These are phyloP conservation scores for Chamaenerion angustifolium DNA, from an alignment of 345 rosid species.

Conservation along the genomic window DNA sequence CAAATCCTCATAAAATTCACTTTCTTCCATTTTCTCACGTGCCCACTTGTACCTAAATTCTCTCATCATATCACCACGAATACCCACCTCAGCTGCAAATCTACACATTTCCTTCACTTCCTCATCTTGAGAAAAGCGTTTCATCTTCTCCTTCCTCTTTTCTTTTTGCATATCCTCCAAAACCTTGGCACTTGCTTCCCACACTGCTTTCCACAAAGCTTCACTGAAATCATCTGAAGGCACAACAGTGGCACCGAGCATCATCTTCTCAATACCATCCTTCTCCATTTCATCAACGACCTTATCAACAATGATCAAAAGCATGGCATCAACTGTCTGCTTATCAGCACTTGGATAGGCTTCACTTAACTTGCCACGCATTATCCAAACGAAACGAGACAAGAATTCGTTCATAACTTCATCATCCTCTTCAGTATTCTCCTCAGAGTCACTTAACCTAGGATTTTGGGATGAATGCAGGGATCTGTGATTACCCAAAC, in stretches of 20 bases:
- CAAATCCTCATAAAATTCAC: slow-evolving; percentile 49
- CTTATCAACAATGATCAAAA: slow-evolving; percentile 52
- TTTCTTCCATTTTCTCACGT: slow-evolving; percentile 73
- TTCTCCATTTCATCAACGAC: slow-evolving; percentile 62
- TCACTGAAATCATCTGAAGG: slow-evolving; percentile 15
- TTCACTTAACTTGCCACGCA: slow-evolving; percentile 57
- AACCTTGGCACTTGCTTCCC: slow-evolving; percentile 76
- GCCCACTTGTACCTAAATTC: slow-evolving; percentile 92
- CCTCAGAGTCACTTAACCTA: slow-evolving; percentile 11
- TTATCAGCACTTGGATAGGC: slow-evolving; percentile 48
- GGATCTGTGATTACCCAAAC: slow-evolving; percentile 16
- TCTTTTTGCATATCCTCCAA: slow-evolving; percentile 75
- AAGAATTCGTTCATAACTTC: slow-evolving; percentile 55
- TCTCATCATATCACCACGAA: slow-evolving; percentile 78
- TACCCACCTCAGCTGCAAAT: slow-evolving; percentile 81
- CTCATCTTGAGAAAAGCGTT: slow-evolving; percentile 47
- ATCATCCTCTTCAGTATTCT: slow-evolving; percentile 36
- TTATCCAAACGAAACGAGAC: slow-evolving; percentile 68
- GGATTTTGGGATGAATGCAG: slow-evolving; percentile 27
- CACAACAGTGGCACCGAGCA: background rate
- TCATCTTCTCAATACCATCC: slow-evolving; percentile 33
- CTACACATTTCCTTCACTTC: slow-evolving; percentile 78
- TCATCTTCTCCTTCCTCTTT: slow-evolving; percentile 76
- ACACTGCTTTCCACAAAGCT: slow-evolving; percentile 66
- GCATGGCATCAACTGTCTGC: slow-evolving; percentile 56